phyloP scores from a whole-genome alignment of 225 moss, liverwort and hornwort genomes.

The Climacium dendroides region DNA sequence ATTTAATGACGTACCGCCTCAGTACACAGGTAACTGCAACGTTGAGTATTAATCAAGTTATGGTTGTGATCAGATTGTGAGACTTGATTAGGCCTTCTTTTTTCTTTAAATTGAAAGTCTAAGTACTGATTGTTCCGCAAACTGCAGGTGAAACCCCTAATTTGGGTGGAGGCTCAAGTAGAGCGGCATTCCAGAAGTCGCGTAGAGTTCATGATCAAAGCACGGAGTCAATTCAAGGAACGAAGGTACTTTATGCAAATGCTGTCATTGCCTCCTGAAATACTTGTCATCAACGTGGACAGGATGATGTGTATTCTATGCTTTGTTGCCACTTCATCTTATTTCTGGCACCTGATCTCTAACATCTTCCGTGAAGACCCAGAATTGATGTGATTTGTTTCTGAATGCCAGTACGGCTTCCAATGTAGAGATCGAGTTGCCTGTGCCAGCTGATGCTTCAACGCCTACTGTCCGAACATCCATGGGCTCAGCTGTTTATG shows the following conservation, averaged over 20 bases:
- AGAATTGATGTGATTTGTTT: background rate
- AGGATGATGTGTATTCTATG: background rate
- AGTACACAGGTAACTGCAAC: conserved; percentile 68
- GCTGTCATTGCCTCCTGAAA: background rate
- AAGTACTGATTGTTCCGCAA: background rate
- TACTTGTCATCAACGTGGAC: background rate
- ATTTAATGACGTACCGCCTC: conserved; percentile 97
- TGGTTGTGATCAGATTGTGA: background rate
- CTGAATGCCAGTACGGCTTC: conserved; percentile 66
- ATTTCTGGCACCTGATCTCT: background rate
- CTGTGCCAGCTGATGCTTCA: conserved; percentile 90
- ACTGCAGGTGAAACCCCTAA: conserved; percentile 70
- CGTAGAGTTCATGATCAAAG: conserved; percentile 96
- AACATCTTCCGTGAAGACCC: background rate
- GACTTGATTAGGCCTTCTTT: background rate
- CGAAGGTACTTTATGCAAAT: conserved; percentile 38
- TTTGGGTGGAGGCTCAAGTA: conserved; percentile 98
- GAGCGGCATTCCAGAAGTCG: conserved; percentile 96
- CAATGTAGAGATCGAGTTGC: conserved; percentile 92
- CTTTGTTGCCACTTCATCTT: background rate
- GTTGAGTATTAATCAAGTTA: background rate
- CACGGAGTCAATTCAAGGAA: conserved; percentile 93
- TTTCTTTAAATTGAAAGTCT: background rate
- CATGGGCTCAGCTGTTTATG: conserved; percentile 83
- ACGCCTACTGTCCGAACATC: conserved; percentile 91